These are phyloP conservation scores for Pyropia haitanensis DNA, from an alignment of 23 red algal genomes.

Conservation along the genomic window DNA sequence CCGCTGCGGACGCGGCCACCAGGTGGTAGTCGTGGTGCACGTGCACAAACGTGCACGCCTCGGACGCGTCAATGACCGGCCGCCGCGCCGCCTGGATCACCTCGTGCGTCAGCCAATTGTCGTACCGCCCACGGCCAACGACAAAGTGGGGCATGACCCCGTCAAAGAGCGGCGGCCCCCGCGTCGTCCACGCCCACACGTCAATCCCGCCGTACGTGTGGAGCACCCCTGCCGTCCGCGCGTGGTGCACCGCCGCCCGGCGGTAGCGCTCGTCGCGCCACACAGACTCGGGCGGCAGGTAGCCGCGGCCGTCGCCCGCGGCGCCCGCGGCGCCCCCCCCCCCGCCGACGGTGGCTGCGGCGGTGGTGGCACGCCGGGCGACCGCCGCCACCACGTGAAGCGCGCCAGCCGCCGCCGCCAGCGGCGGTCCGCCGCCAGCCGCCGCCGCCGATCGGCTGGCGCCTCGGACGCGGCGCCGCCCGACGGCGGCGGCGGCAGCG, in stretches of 20 bases:
- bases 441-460: no score
- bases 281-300: no score
- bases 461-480: no score
- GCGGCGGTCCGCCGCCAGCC: no score
- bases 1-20: background rate
- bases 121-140: constrained; percentile 87
- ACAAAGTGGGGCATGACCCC: constrained; percentile 66
- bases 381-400: no score
- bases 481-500: constrained; percentile 10
- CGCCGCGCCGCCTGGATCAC: constrained; percentile 41
- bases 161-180: constrained; percentile 31
- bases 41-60: constrained; percentile 73
- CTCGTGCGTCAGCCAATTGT: constrained; percentile 96
- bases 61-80: constrained; percentile 67
- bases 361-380: no score
- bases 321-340: no score
- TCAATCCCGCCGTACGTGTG: constrained; percentile 97
- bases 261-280: background rate
- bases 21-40: constrained; percentile 72
- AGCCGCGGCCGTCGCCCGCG: no score
- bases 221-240: constrained; percentile 43
- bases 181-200: constrained; percentile 72
- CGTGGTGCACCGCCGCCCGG: constrained; percentile 19
- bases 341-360: no score
- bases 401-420: no score